A percentile compares a stretch with the other conserved stretches of the same genome.
phyloP scores from a whole-genome alignment of 2,329 filamentous ascomycete genomes.

The Mariannaea sp. region DNA sequence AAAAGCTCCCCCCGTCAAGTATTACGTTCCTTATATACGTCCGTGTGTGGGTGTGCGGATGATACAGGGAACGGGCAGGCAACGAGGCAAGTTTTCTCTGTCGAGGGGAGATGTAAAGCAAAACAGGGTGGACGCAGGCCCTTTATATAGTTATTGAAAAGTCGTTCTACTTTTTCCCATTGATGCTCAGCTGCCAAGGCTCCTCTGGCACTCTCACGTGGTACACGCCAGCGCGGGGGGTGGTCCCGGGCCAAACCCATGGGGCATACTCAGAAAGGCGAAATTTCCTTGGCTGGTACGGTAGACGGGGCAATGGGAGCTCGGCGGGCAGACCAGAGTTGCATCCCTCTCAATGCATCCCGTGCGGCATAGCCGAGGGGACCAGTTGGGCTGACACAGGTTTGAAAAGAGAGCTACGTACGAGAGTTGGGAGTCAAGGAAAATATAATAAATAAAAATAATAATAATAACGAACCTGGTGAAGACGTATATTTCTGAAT shows the following conservation, averaged over 20 bases:
- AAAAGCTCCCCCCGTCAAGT: neutral
- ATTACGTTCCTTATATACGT: neutral
- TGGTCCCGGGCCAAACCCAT: neutral
- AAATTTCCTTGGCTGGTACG: neutral
- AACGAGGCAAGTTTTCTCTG: neutral
- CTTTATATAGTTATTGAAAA: slow-evolving; percentile 14
- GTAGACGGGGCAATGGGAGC: slow-evolving; percentile 14
- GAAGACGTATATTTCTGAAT: slow-evolving; percentile 13
- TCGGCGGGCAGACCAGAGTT: slow-evolving; percentile 12
- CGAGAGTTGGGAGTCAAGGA: neutral
- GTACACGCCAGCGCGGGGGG: slow-evolving; percentile 9
- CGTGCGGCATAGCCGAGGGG: slow-evolving; percentile 20
- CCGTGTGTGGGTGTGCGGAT: neutral
- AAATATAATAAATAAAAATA: neutral
- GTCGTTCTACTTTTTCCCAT: neutral
- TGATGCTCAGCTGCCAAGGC: slow-evolving; percentile 5
- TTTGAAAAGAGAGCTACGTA: no score
- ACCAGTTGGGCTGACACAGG: neutral
- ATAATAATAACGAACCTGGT: slow-evolving; percentile 24
- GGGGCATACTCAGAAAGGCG: neutral
- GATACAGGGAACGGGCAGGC: neutral
- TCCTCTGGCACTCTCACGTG: neutral
- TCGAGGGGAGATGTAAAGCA: neutral
- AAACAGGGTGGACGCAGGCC: slow-evolving; percentile 1
- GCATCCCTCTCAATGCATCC: slow-evolving; percentile 13